Conservation (phyloP, 257 asterid genomes). For the Nicotiana otophora region DNA sequence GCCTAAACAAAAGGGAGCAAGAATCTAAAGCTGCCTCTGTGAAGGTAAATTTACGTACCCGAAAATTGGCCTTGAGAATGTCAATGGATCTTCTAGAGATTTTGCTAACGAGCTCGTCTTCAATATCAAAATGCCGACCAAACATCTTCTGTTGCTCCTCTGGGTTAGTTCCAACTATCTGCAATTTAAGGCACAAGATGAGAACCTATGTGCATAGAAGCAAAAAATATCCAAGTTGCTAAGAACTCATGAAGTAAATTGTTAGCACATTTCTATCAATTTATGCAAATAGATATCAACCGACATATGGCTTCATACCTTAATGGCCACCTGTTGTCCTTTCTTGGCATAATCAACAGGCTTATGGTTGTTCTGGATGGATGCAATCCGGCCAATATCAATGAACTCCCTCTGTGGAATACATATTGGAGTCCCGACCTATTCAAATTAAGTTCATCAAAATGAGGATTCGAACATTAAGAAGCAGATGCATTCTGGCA, state of each 20-base stretch:
- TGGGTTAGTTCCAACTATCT: slow-evolving; percentile 77
- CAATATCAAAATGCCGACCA: slow-evolving; percentile 91
- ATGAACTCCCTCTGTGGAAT: slow-evolving; percentile 75
- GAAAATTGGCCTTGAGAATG: slow-evolving; percentile 72
- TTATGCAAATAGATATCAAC: neutral
- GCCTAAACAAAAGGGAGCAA: neutral
- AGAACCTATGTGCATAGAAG: neutral
- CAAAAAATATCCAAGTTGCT: slow-evolving; percentile 21
- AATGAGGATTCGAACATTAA: slow-evolving; percentile 10
- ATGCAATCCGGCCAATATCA: slow-evolving; percentile 83
- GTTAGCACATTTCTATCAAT: neutral
- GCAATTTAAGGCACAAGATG: slow-evolving; percentile 9
- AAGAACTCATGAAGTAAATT: neutral
- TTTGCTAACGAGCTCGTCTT: slow-evolving; percentile 95
- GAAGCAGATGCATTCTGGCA: neutral
- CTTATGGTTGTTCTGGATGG: slow-evolving; percentile 83
- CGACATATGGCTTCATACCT: slow-evolving; percentile 42
- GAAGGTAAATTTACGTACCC: slow-evolving; percentile 34
- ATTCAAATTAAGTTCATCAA: slow-evolving; percentile 42
- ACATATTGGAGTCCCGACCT: slow-evolving; percentile 31
- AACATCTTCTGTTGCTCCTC: slow-evolving; percentile 94
- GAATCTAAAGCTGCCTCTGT: neutral
- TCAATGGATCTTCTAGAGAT: slow-evolving; percentile 85
- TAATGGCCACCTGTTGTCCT: slow-evolving; percentile 86
- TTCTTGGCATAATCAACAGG: slow-evolving; percentile 87